phyloP scores from a whole-genome alignment of 192 early-diverging fungal species.

The Coemansia sp. region DNA sequence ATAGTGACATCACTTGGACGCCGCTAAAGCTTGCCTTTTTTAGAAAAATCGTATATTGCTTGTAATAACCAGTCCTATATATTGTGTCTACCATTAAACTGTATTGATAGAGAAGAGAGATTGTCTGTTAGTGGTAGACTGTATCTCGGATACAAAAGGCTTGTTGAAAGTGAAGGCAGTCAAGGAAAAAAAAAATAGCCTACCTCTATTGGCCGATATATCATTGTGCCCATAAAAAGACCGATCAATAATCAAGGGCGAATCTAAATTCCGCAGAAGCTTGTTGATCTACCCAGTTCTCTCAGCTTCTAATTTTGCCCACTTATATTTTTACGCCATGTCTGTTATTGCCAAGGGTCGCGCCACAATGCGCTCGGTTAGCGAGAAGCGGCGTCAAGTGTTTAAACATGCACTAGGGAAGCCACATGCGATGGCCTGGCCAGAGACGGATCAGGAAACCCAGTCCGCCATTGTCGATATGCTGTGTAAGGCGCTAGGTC shows the following conservation, averaged over 20 bases:
- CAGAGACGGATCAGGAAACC: conserved; percentile 7
- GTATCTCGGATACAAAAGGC: too few species aligned
- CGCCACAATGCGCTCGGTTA: conserved; percentile 19
- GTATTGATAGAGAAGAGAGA: too few species aligned
- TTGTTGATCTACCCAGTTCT: too few species aligned
- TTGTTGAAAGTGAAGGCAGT: background rate
- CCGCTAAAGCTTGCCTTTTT: background rate
- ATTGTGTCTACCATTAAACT: background rate
- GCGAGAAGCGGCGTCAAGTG: conserved; percentile 31
- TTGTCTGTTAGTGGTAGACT: too few species aligned
- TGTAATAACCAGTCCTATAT: background rate
- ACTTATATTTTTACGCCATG: conserved; percentile 6
- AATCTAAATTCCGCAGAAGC: background rate
- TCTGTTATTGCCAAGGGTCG: conserved; percentile 14
- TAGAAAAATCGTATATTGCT: background rate
- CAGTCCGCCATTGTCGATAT: conserved; percentile 19
- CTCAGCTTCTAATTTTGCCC: background rate
- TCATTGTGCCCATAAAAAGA: background rate
- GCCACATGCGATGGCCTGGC: conserved; percentile 42
- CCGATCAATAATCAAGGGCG: background rate
- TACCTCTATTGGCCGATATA: background rate
- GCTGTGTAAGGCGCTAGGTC: conserved; percentile 32
- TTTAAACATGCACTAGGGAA: conserved; percentile 49
- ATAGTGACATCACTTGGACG: background rate
- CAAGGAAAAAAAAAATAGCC: background rate